phyloP scores from a whole-genome alignment of 2,329 filamentous ascomycete species.

The Sordariomycetes sp. region DNA sequence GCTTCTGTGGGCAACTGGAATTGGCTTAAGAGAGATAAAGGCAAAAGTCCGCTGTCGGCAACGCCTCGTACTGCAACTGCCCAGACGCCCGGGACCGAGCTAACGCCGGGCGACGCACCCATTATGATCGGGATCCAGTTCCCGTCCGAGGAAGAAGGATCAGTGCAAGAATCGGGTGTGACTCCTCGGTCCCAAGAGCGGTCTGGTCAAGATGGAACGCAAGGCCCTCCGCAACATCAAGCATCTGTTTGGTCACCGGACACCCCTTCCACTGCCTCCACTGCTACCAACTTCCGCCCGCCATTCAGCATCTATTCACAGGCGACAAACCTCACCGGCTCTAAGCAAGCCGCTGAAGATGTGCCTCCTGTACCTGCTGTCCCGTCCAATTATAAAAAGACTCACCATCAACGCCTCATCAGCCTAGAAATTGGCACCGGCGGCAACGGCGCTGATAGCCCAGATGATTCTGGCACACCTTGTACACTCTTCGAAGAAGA shows the following conservation, averaged over 20 bases:
- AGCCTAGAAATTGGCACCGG: slow-evolving; percentile 22
- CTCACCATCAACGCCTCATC: slow-evolving; percentile 21
- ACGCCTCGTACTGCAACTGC: slow-evolving; percentile 15
- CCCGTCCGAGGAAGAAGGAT: slow-evolving; percentile 30
- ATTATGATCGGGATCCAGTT: slow-evolving; percentile 66
- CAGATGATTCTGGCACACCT: slow-evolving; percentile 44
- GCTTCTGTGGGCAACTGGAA: slow-evolving; percentile 48
- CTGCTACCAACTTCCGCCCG: slow-evolving; percentile 30
- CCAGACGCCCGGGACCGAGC: slow-evolving; percentile 27
- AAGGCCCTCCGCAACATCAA: slow-evolving; percentile 18
- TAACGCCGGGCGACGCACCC: slow-evolving; percentile 61
- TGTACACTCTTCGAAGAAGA: slow-evolving; percentile 67
- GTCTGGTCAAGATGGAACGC: too few relatives aligned
- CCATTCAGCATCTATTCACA: slow-evolving; percentile 56
- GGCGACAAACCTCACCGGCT: slow-evolving; percentile 19
- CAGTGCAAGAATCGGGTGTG: background rate
- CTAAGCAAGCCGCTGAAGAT: slow-evolving; percentile 13
- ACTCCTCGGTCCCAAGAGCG: too few relatives aligned
- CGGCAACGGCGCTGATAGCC: slow-evolving; percentile 25
- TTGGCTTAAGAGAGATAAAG: slow-evolving; percentile 39
- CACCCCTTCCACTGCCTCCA: slow-evolving; percentile 48
- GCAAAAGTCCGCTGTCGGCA: slow-evolving; percentile 15
- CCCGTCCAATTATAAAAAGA: slow-evolving; percentile 31
- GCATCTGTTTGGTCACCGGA: slow-evolving; percentile 53
- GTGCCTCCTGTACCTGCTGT: slow-evolving; percentile 53